Evolutionary conservation across 169 alveolate genomes (phyloP), one percentile per base, ranked within the genome.

Genomic region (Plasmodium cynomolgi): DNA sequence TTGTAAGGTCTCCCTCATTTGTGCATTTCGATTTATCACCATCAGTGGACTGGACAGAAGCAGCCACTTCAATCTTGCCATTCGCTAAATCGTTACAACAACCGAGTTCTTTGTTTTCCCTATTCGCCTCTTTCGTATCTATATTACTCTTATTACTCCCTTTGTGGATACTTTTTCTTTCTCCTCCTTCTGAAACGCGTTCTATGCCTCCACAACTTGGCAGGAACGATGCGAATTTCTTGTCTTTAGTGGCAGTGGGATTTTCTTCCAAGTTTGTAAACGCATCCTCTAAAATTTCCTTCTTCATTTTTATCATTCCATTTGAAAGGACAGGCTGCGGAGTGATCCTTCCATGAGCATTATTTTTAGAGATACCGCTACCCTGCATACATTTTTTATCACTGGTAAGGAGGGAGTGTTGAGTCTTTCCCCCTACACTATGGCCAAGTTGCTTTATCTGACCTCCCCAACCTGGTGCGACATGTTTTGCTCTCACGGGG

Each of bases 81-180:
- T 11, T 34, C 75, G 50, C 44, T 68, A 84, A 37, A 71, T 71
- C 83, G n/a, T 11, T 72, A 11, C 37, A 29, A 71, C 17, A 4
- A 20, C 9, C 26, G 31, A 26, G 26, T 31, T 29, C 37, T 4
- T 58, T 54, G 6, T 31, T 82, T 82, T 39, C 71, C 11, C 37
- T 84, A 23, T 31, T 37, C n/a, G 73, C 74, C 31, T 72, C 37
- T 15, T 31, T 37, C 23, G 33, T 39, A 71, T 41, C 17, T 37
- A 44, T 20, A 68, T 34, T 84, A 84, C 31, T n/a, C 23, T 84
- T 83, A 58, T 72, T 84, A 56, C 47, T 26, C 17, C 50, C 71
- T 20, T 84, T 71, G 56, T 71, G 23, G 44, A 39, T 44, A 84
- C 34, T 39, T 1, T 26, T 58, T 56, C 72, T 82, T 82, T 23